Evolutionary conservation across 2,329 filamentous ascomycete species (phyloP), one percentile per base, ranked within the genome.

Genomic region (Trichoderma arundinaceum): DNA sequence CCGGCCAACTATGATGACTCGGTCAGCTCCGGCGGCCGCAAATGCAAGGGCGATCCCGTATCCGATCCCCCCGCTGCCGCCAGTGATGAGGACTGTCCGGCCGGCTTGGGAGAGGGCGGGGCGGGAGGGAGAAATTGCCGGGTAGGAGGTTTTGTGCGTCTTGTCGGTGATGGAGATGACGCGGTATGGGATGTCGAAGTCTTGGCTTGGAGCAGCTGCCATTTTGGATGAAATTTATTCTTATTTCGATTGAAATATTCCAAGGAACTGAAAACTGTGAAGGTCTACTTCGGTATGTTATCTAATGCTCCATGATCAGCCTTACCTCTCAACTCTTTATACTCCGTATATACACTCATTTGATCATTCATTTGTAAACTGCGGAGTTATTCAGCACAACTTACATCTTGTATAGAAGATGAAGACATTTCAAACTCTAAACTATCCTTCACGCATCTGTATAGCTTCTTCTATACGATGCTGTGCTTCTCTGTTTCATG

Each of bases 61-160:
- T 4, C 89, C 89, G 59, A 92, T 86, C 46, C 89, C 87, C 0
- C 80, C 83, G 1, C 84, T 84, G 28, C 84, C 87, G 49, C 89
- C 89, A 1, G 87, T 89, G 72, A 92, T 86, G 13, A 92, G 79
- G 7, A 89, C 84, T 2, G 82, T 87, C 12, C 73, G 71, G 13
- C 79, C 79, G 4, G 72, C 70, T 43, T 81, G 77, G 5, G 73
- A 77, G 33, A 81, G 74, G 65, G 76, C 75, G 0, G 78, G 77
- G 0, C 75, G 74, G 1, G 66, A 59, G 1, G 79, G 75, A 0
- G 72, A 74, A 67, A 82, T 79, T 66, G 72, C 68, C 0, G 75
- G 68, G 67, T 82, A 82, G 0, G 77, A 67, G 22, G 70, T 66
- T 0, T 66, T 73, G 69, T 80, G 79, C 32, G 19, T 49, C 53